Evolutionary conservation across 2,329 filamentous ascomycete species (phyloP).

Genomic region (Ophiosphaerella korrae): DNA sequence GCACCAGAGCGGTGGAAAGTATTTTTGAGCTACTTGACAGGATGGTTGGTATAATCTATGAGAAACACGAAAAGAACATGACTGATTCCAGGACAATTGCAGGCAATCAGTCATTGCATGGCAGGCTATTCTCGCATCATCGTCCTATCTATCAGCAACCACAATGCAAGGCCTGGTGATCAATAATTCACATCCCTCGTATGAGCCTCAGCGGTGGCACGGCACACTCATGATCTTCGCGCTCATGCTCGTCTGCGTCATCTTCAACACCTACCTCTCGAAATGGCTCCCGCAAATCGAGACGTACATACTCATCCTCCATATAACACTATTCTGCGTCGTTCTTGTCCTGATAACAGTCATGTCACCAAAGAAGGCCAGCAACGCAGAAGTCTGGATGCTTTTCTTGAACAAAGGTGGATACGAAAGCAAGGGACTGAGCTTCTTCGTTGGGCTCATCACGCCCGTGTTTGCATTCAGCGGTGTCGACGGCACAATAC

Average conservation of each 20-base stretch:
- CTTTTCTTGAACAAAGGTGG: constrained; percentile 51
- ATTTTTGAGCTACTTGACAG: constrained; percentile 13
- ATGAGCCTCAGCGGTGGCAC: constrained; percentile 51
- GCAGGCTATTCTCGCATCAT: constrained; percentile 39
- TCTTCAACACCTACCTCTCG: constrained; percentile 51
- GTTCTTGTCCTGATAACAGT: constrained; percentile 53
- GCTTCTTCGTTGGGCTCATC: constrained; percentile 47
- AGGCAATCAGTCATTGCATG: constrained; percentile 42
- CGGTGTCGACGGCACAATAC: constrained; percentile 22
- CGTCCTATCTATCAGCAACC: constrained; percentile 24
- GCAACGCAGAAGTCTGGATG: constrained; percentile 50
- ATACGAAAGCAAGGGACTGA: constrained; percentile 46
- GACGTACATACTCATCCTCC: constrained; percentile 50
- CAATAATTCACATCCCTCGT: constrained; percentile 47
- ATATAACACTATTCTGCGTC: constrained; percentile 54
- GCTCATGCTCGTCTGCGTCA: constrained; percentile 41
- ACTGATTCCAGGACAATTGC: background rate
- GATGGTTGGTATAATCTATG: constrained; percentile 6
- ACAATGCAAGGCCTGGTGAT: constrained; percentile 29
- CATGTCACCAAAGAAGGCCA: constrained; percentile 45
- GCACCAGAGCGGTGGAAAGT: constrained; percentile 13
- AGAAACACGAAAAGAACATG: background rate
- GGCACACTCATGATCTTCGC: constrained; percentile 54
- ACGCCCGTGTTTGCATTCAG: constrained; percentile 30
- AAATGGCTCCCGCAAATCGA: constrained; percentile 52